phyloP scores from a whole-genome alignment of 208 protist genomes.

The Leishmania gerbilli region DNA sequence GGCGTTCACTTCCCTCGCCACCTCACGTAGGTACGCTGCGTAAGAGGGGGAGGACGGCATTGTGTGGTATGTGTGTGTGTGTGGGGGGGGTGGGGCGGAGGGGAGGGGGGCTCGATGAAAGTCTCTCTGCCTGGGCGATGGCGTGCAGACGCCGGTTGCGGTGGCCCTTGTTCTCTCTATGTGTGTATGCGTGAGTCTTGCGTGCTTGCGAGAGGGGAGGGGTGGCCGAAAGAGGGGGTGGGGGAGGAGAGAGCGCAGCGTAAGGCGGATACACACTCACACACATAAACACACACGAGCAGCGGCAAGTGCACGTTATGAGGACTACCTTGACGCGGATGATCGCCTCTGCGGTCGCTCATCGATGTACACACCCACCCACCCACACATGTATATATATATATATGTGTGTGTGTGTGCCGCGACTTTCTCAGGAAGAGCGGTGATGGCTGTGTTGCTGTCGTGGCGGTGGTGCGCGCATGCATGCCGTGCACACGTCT shows the following conservation, averaged over 20 bases:
- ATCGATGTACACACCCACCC: neutral
- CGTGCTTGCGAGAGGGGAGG: neutral
- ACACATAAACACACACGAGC: conserved; percentile 7
- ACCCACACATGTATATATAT: neutral
- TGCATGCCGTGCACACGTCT: no score
- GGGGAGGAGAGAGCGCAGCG: neutral
- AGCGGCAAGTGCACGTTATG: neutral
- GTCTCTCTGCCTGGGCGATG: neutral
- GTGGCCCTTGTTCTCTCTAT: neutral
- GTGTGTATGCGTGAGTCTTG: neutral
- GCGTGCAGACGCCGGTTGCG: neutral
- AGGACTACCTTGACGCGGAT: neutral
- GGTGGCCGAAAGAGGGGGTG: neutral
- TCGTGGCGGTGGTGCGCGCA: no score
- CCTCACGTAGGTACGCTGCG: conserved; percentile 30
- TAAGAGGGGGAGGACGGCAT: conserved; percentile 15
- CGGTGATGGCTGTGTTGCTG: no score
- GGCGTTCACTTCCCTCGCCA: conserved; percentile 16
- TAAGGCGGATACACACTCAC: neutral
- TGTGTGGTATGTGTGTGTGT: neutral
- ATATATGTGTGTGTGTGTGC: neutral
- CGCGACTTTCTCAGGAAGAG: no score
- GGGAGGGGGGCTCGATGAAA: neutral
- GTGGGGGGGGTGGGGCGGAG: neutral
- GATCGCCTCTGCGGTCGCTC: neutral